Evolutionary conservation across 2,329 filamentous ascomycete species (phyloP).

Genomic region (Pestalotiopsis fici): DNA sequence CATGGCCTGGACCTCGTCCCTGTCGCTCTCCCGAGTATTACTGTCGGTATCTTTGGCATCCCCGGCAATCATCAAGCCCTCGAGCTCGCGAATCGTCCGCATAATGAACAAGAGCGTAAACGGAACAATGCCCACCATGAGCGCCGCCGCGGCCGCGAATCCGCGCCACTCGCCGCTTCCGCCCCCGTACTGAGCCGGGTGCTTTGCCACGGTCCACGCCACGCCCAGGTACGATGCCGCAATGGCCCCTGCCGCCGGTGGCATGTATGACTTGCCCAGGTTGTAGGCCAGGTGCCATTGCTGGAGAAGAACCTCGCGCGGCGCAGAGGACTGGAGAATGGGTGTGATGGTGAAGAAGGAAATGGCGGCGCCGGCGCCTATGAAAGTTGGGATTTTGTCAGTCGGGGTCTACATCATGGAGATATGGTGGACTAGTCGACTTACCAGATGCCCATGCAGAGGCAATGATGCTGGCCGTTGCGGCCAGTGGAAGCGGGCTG

Average conservation of each 20-base stretch:
- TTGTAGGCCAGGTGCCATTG: slow-evolving; percentile 39
- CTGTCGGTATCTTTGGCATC: neutral
- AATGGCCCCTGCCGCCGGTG: slow-evolving; percentile 32
- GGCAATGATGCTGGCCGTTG: slow-evolving; percentile 1
- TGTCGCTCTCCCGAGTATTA: neutral
- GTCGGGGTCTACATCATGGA: too few relatives aligned
- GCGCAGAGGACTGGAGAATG: slow-evolving; percentile 23
- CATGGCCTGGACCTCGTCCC: neutral
- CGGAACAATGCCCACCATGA: slow-evolving; percentile 39
- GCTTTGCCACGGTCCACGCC: slow-evolving; percentile 22
- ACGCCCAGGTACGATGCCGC: slow-evolving; percentile 35
- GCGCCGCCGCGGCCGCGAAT: slow-evolving; percentile 29
- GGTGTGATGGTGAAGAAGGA: slow-evolving; percentile 37
- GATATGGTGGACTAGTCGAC: neutral
- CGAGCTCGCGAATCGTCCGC: slow-evolving; percentile 34
- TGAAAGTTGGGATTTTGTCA: neutral
- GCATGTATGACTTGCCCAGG: slow-evolving; percentile 37
- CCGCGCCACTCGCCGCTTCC: slow-evolving; percentile 30
- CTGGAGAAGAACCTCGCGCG: slow-evolving; percentile 28
- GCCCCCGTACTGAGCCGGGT: too few relatives aligned
- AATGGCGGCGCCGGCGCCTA: slow-evolving; percentile 36
- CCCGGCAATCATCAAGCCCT: neutral
- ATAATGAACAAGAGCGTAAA: slow-evolving; percentile 39
- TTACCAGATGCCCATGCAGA: slow-evolving; percentile 2
- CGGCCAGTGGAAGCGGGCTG: neutral